Conservation (phyloP, 768 basidiomycete species). For the Naganishia vaughanmartiniae region DNA sequence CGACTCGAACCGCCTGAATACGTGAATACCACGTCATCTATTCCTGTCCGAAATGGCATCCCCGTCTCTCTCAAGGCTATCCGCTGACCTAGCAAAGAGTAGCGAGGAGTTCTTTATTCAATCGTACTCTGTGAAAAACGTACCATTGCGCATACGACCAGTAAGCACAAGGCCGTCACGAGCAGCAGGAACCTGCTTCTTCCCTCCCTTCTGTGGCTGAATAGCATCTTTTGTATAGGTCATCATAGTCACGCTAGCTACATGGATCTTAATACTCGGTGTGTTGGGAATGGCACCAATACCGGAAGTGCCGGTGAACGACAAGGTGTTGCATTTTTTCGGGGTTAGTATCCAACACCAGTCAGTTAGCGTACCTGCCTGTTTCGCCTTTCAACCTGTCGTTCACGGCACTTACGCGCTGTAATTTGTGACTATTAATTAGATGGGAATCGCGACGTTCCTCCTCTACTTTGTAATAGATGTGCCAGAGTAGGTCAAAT, state of each 20-base stretch:
- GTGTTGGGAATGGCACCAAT: constrained; percentile 48
- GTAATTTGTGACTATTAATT: not conserved
- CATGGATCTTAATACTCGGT: constrained; percentile 46
- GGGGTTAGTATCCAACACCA: constrained; percentile 39
- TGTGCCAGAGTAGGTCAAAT: constrained; percentile 46
- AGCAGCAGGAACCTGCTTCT: not conserved
- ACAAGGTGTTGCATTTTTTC: constrained; percentile 51
- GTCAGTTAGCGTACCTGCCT: not conserved
- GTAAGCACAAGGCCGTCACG: constrained; percentile 34
- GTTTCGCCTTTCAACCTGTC: too few relatives aligned
- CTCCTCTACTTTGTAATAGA: constrained; percentile 49
- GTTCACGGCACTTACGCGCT: not conserved
- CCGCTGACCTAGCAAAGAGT: not conserved
- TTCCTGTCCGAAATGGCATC: not conserved
- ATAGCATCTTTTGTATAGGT: constrained; percentile 32
- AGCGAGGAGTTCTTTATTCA: constrained; percentile 6
- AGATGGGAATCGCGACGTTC: constrained; percentile 49
- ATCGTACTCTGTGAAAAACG: constrained; percentile 40
- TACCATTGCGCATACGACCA: constrained; percentile 46
- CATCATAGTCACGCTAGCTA: constrained; percentile 44
- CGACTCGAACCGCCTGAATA: not conserved
- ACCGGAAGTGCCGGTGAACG: constrained; percentile 46
- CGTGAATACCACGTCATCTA: not conserved
- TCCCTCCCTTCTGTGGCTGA: not conserved
- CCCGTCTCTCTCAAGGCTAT: not conserved